Percentiles rank a stretch among this genome's conserved stretches.
phyloP scores from a whole-genome alignment of 108 stramenopile species.

The Conticribra weissflogii region DNA sequence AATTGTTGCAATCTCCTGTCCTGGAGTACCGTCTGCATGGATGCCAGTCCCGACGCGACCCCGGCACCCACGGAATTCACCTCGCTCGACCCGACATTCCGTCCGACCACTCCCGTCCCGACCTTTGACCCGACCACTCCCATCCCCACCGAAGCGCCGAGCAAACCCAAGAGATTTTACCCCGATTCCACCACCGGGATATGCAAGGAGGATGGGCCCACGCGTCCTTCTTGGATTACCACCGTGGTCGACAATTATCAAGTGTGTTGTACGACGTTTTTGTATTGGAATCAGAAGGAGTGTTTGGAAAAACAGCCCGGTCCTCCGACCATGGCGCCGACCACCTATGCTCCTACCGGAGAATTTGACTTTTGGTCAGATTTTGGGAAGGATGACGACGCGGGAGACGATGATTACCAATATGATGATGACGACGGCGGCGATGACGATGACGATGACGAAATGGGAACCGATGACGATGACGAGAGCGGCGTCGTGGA shows the following conservation, averaged over 20 bases:
- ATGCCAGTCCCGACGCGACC: not conserved
- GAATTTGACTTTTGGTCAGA: too few species aligned
- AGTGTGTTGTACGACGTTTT: constrained; percentile 4
- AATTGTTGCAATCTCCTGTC: constrained; percentile 11
- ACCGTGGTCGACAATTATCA: not conserved
- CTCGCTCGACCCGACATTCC: not conserved
- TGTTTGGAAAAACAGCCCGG: not conserved
- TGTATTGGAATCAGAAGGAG: constrained; percentile 3
- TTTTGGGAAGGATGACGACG: too few species aligned
- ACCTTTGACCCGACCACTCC: not conserved
- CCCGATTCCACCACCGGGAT: constrained; percentile 6
- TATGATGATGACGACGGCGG: too few species aligned
- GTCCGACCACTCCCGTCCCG: not conserved
- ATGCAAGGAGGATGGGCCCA: constrained; percentile 18
- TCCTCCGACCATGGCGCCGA: not conserved
- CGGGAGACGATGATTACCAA: too few species aligned
- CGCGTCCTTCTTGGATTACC: constrained; percentile 9
- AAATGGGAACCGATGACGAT: too few species aligned
- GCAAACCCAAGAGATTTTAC: not conserved
- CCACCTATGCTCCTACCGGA: too few species aligned
- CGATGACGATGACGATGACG: too few species aligned
- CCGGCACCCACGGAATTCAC: constrained; percentile 4
- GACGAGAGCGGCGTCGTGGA: too few species aligned
- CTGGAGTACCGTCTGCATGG: too few species aligned
- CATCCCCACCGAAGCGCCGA: not conserved